These are phyloP conservation scores for Aspergillus uvarum DNA, from an alignment of 2,329 filamentous ascomycete genomes.

Conservation along the genomic window DNA sequence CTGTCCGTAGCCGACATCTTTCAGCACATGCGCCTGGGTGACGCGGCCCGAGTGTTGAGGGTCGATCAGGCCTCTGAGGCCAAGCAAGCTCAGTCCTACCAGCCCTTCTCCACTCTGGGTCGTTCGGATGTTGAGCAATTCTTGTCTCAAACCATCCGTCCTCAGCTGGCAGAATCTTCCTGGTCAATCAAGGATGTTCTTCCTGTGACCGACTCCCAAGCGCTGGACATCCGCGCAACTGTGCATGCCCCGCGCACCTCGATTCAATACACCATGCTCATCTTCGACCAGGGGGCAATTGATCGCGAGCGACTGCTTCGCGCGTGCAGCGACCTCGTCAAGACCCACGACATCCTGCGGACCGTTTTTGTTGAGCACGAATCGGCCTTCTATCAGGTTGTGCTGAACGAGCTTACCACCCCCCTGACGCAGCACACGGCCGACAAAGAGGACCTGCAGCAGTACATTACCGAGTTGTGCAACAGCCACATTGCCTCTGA, in stretches of 20 bases:
- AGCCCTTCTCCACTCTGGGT: slow-evolving; percentile 54
- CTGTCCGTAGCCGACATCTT: slow-evolving; percentile 54
- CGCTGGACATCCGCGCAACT: slow-evolving; percentile 60
- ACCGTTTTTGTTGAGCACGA: slow-evolving; percentile 61
- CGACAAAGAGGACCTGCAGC: slow-evolving; percentile 45
- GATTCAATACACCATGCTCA: slow-evolving; percentile 62
- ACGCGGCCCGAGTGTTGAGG: slow-evolving; percentile 55
- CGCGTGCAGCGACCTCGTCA: slow-evolving; percentile 49
- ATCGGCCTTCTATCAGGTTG: slow-evolving; percentile 53
- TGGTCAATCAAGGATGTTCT: slow-evolving; percentile 57
- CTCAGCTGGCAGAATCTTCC: slow-evolving; percentile 48
- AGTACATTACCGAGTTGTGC: slow-evolving; percentile 52
- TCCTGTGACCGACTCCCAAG: slow-evolving; percentile 59
- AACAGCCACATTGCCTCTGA: slow-evolving; percentile 51
- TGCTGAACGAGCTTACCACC: slow-evolving; percentile 52
- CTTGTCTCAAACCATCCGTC: slow-evolving; percentile 47
- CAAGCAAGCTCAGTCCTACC: slow-evolving; percentile 28
- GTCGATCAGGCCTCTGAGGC: slow-evolving; percentile 30
- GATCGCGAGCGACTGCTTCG: slow-evolving; percentile 48
- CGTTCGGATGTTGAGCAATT: slow-evolving; percentile 41
- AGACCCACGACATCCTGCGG: slow-evolving; percentile 61
- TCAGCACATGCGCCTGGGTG: slow-evolving; percentile 45
- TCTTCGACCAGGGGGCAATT: slow-evolving; percentile 51
- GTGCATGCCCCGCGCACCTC: slow-evolving; percentile 60
- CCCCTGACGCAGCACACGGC: slow-evolving; percentile 50